These are phyloP conservation scores for Mikania micrantha DNA, from an alignment of 129 eudicot species.

Conservation along the genomic window DNA sequence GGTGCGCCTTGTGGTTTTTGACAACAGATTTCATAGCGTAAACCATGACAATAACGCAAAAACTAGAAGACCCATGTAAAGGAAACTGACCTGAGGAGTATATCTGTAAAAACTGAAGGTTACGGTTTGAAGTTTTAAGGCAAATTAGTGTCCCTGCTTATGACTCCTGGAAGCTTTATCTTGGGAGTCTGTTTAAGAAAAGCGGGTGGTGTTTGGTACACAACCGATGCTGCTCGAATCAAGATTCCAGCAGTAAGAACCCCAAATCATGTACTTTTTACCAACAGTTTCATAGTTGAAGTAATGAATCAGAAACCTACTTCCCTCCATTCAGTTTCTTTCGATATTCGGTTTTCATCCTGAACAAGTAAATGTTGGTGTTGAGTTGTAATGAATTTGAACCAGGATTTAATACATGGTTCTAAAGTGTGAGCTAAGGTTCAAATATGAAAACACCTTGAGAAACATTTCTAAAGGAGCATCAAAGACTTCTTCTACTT, in stretches of 20 bases:
- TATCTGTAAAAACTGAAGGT: not conserved
- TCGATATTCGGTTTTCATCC: conserved; percentile 80
- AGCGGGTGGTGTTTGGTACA: conserved; percentile 64
- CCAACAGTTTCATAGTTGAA: conserved; percentile 56
- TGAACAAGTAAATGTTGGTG: conserved; percentile 10
- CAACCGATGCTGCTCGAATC: conserved; percentile 81
- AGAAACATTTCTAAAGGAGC: conserved; percentile 97
- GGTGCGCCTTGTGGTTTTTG: too few relatives aligned
- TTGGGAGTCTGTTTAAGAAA: conserved; percentile 67
- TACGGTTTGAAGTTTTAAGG: not conserved
- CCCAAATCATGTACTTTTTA: conserved; percentile 68
- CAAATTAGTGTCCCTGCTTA: conserved; percentile 28
- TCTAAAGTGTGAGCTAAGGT: not conserved
- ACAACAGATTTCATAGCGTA: not conserved
- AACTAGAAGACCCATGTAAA: not conserved
- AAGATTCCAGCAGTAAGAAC: conserved; percentile 84
- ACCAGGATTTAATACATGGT: not conserved
- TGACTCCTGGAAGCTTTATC: conserved; percentile 50
- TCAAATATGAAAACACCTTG: conserved; percentile 40
- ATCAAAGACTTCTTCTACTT: conserved; percentile 77
- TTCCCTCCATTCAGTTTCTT: conserved; percentile 84
- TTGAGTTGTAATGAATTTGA: not conserved
- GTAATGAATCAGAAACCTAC: conserved; percentile 56
- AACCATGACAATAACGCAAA: not conserved
- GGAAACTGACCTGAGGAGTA: not conserved